These are phyloP conservation scores for Trichoderma koningiopsis DNA, from an alignment of 2,329 filamentous ascomycete genomes.

Conservation along the genomic window DNA sequence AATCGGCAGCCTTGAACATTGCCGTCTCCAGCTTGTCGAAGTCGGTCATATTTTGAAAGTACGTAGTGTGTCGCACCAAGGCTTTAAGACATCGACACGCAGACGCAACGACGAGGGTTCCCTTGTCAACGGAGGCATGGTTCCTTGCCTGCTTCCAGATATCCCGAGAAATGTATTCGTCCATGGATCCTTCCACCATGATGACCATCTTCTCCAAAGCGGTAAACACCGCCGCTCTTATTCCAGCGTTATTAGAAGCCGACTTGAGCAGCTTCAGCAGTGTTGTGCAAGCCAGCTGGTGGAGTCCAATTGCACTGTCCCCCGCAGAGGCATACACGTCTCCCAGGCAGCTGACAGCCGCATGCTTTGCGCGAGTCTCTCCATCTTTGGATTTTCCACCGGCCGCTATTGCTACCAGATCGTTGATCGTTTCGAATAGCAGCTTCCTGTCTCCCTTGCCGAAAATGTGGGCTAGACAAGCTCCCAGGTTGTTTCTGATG, in stretches of 20 bases:
- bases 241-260: slow-evolving; percentile 76
- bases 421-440: slow-evolving; percentile 92
- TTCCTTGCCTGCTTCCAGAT: slow-evolving; percentile 90
- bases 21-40: slow-evolving; percentile 85
- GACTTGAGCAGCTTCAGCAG: slow-evolving; percentile 79
- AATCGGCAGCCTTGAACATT: slow-evolving; percentile 86
- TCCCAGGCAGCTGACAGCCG: slow-evolving; percentile 82
- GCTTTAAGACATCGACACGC: slow-evolving; percentile 79
- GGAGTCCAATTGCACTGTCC: slow-evolving; percentile 85
- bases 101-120: slow-evolving; percentile 74
- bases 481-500: slow-evolving; percentile 84
- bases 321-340: slow-evolving; percentile 90
- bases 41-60: slow-evolving; percentile 85
- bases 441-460: slow-evolving; percentile 84
- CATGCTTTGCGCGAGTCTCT: slow-evolving; percentile 80
- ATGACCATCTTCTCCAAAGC: slow-evolving; percentile 74
- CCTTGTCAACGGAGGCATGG: slow-evolving; percentile 77
- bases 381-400: slow-evolving; percentile 76
- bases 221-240: slow-evolving; percentile 76
- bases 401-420: slow-evolving; percentile 73
- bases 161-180: slow-evolving; percentile 83
- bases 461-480: slow-evolving; percentile 81
- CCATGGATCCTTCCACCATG: slow-evolving; percentile 75
- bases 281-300: slow-evolving; percentile 70
- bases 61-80: slow-evolving; percentile 70